These are phyloP conservation scores for Alternaria panax DNA, from an alignment of 2,329 filamentous ascomycete species.

Conservation along the genomic window DNA sequence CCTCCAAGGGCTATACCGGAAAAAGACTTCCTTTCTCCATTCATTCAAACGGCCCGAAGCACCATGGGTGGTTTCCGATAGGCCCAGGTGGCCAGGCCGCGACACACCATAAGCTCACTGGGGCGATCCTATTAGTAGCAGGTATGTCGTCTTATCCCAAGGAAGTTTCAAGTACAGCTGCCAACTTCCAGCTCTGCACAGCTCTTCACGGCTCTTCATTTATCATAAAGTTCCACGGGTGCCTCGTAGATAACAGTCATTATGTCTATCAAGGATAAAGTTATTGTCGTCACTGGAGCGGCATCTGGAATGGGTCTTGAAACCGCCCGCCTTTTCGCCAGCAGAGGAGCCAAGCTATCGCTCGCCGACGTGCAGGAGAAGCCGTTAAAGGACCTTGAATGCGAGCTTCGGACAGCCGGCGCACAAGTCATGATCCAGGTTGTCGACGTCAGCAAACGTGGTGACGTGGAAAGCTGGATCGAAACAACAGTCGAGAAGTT, in stretches of 20 bases:
- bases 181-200: background rate
- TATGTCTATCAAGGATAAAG: constrained; percentile 39
- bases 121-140: background rate
- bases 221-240: background rate
- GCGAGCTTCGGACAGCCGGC: constrained; percentile 26
- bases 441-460: constrained; percentile 59
- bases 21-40: background rate
- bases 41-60: background rate
- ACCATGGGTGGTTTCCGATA: background rate
- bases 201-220: no score
- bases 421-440: constrained; percentile 46
- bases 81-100: background rate
- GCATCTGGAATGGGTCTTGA: constrained; percentile 44
- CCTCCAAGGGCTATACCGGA: background rate
- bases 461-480: constrained; percentile 62
- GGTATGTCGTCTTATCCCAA: background rate
- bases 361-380: constrained; percentile 44
- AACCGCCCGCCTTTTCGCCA: constrained; percentile 34
- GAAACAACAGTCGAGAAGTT: constrained; percentile 55
- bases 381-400: constrained; percentile 28
- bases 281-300: constrained; percentile 44
- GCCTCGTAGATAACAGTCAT: background rate
- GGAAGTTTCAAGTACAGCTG: background rate
- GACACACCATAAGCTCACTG: background rate
- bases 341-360: constrained; percentile 41